phyloP scores from a whole-genome alignment of 768 basidiomycete species.

The Mrakia blollopis region DNA sequence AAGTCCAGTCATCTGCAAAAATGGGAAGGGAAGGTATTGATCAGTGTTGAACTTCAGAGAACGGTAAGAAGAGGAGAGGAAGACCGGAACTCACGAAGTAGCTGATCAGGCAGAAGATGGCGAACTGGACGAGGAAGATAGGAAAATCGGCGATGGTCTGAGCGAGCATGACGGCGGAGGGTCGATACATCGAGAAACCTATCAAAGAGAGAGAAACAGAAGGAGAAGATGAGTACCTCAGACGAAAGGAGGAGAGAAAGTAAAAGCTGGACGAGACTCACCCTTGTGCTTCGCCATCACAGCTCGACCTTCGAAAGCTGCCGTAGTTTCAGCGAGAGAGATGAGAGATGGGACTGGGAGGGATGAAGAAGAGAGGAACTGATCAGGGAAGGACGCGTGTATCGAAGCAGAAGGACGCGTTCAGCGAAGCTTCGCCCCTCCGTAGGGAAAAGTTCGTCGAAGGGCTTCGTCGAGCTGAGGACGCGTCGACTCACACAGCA shows the following conservation, averaged over 20 bases:
- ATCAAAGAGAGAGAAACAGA: neutral
- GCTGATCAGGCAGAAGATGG: constrained; percentile 69
- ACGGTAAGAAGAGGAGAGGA: constrained; percentile 49
- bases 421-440: no score
- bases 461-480: no score
- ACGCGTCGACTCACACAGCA: neutral
- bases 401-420: no score
- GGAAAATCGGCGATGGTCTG: constrained; percentile 45
- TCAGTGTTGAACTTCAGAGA: constrained; percentile 54
- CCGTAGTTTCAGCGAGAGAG: constrained; percentile 24
- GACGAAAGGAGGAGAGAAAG: neutral
- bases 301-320: constrained; percentile 18
- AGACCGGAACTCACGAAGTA: constrained; percentile 63
- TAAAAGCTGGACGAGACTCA: neutral
- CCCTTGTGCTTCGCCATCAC: constrained; percentile 25
- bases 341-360: constrained; percentile 7
- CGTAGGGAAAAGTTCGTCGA: no score
- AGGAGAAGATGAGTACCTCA: no score
- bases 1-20: constrained; percentile 56
- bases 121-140: constrained; percentile 43
- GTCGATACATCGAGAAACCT: constrained; percentile 48
- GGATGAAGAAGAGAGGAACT: neutral
- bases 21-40: constrained; percentile 50
- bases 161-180: constrained; percentile 46
- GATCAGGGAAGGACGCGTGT: neutral